Base-by-base conservation (phyloP, 371 early-diverging fungal genomes). In the Lichtheimia hyalospora region DNA sequence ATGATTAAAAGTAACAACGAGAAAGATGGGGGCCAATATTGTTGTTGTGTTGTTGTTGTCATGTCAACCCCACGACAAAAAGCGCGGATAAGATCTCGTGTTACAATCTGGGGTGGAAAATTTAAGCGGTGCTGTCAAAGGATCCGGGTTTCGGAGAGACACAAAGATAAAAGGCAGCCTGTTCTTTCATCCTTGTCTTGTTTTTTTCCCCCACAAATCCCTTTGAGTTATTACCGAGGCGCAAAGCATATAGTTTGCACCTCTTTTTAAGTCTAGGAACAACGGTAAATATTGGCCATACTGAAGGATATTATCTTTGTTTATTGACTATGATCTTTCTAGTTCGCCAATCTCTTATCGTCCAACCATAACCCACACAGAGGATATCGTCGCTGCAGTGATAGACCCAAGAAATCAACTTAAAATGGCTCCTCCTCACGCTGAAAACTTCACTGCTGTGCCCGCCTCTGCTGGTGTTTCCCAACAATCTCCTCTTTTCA, bases 301-400 rank as follows among this genome's bases (percentile, higher is more conserved):
- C 8, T n/a, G n/a, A n/a, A n/a, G n/a, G n/a, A 46, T 6, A 2
- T 21, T 6, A 5, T 7, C 2, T 16, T 8, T 21, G 20, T 16
- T 6, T 46, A 46, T 46, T 21, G 46, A 46, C 21, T 21, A n/a
- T 46, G 5, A 3, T 5, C 16, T 0, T 14, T 28, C 39, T 44
- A 81, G 92, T 92, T 91, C 84, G 87, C 93, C 77, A 94, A 92
- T 82, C 87, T 84, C 58, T 82, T 93, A 66, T 71, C 84, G 70
- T 91, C 91, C 54, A 73, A 89, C 59, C 94, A 96, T 85, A 96
- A 96, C 84, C 88, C 89, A 62, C 88, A 92, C 85, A 84, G 92
- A 82, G 93, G 93, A 69, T 79, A 67, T 73, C 86, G 83, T 62
- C 63, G 81, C 67, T 77, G 76, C 73, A 75, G 82, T 87, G 92